Evolutionary conservation across 2,329 filamentous ascomycete species (phyloP).

Genomic region (Fusarium sp.): DNA sequence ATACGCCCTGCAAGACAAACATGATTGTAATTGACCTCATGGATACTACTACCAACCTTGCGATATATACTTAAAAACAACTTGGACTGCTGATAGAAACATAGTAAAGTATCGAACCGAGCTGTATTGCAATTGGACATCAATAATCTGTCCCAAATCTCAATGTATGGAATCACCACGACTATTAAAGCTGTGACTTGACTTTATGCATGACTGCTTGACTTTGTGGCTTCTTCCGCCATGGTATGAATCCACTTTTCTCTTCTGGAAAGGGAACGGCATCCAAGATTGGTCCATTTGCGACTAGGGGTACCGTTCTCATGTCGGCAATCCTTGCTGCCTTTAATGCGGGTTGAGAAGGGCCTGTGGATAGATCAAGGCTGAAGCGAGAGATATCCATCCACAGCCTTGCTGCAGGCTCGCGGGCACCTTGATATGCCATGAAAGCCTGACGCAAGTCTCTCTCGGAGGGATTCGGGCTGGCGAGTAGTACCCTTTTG

Average conservation of each 20-base stretch:
- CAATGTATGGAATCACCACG: not conserved
- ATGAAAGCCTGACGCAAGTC: not conserved
- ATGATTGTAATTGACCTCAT: no score
- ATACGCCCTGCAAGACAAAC: no score
- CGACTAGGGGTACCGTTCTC: slow-evolving; percentile 5
- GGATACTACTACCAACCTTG: no score
- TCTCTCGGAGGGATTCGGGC: not conserved
- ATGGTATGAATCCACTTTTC: slow-evolving; percentile 2
- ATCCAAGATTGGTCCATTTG: slow-evolving; percentile 12
- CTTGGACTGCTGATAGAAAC: no score
- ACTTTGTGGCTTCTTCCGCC: not conserved
- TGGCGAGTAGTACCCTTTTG: not conserved
- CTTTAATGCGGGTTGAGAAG: slow-evolving; percentile 6
- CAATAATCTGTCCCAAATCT: no score
- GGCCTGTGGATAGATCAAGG: slow-evolving; percentile 14
- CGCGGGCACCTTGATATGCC: slow-evolving; percentile 13
- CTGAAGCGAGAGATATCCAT: slow-evolving; percentile 13
- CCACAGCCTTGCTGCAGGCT: slow-evolving; percentile 12
- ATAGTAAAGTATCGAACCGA: no score
- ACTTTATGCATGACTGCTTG: not conserved
- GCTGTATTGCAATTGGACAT: no score
- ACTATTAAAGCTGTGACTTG: not conserved
- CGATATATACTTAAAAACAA: no score
- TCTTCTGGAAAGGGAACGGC: slow-evolving; percentile 2
- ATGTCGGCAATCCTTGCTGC: slow-evolving; percentile 1